These are phyloP conservation scores for Ceratobasidium sp. DNA, from an alignment of 1,284 basidiomycete genomes.

Conservation along the genomic window DNA sequence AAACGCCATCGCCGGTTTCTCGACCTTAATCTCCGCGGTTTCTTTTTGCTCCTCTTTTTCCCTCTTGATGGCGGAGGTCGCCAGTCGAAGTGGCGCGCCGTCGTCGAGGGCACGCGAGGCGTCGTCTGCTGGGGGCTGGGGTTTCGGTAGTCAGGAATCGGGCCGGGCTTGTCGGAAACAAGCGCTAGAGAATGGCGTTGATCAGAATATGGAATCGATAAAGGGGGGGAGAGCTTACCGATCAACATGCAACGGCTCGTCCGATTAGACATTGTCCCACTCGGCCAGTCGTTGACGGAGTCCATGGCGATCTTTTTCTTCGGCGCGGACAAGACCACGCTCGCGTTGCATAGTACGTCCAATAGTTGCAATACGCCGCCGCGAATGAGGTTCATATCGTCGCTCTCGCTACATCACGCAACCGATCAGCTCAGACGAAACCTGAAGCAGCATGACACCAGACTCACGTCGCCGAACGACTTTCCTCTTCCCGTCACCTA, in stretches of 20 bases:
- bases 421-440: constrained; percentile 40
- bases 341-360: constrained; percentile 81
- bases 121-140: constrained; percentile 80
- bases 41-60: constrained; percentile 45
- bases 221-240: too few relatives aligned
- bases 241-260: too few relatives aligned
- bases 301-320: constrained; percentile 75
- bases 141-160: constrained; percentile 77
- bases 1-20: constrained; percentile 61
- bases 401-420: constrained; percentile 70
- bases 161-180: constrained; percentile 67
- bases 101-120: constrained; percentile 85
- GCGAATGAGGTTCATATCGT: constrained; percentile 81
- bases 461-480: constrained; percentile 82
- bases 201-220: too few relatives aligned
- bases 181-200: too few relatives aligned
- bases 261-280: too few relatives aligned
- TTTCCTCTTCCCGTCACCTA: constrained; percentile 79
- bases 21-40: constrained; percentile 10
- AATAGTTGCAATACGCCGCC: constrained; percentile 74
- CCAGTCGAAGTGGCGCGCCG: constrained; percentile 84
- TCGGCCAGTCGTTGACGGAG: constrained; percentile 75
- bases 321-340: constrained; percentile 73
- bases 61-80: constrained; percentile 62
- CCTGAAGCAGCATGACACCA: constrained; percentile 2